phyloP scores from a whole-genome alignment of 805 yeast species.

The Wickerhamomyces hampshirensis region DNA sequence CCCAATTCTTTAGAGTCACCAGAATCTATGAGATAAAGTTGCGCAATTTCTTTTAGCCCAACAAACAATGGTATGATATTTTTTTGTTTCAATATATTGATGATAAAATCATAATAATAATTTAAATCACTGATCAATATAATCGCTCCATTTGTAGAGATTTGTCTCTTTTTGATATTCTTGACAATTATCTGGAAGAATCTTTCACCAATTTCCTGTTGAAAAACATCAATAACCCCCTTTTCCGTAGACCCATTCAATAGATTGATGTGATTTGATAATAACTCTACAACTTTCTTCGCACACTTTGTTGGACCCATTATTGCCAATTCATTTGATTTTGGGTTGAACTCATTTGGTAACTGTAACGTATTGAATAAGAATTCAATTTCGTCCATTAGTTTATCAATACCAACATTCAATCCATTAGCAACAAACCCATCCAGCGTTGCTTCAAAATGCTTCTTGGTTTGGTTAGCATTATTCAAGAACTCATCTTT shows the following conservation, averaged over 20 bases:
- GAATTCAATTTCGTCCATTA: conserved; percentile 74
- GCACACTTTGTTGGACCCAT: conserved; percentile 64
- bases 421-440: conserved; percentile 89
- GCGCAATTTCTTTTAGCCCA: conserved; percentile 81
- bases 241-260: conserved; percentile 82
- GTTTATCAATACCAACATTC: conserved; percentile 85
- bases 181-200: conserved; percentile 74
- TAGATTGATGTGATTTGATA: conserved; percentile 67
- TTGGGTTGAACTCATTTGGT: conserved; percentile 60
- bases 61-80: conserved; percentile 72
- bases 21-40: conserved; percentile 68
- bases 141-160: conserved; percentile 80
- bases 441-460: conserved; percentile 77
- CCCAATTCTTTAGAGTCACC: conserved; percentile 82
- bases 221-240: conserved; percentile 84
- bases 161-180: conserved; percentile 64
- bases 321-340: conserved; percentile 16
- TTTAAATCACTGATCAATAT: conserved; percentile 79
- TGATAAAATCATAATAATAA: conserved; percentile 67
- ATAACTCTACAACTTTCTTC: conserved; percentile 48
- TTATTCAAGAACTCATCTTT: conserved; percentile 76
- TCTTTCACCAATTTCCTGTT: conserved; percentile 89
- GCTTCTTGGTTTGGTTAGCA: conserved; percentile 73
- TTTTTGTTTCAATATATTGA: conserved; percentile 51
- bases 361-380: conserved; percentile 50